Evolutionary conservation across 148 eudicot genomes (phyloP), one percentile per base, ranked within the genome.

Genomic region (Rhododendron simsii): DNA sequence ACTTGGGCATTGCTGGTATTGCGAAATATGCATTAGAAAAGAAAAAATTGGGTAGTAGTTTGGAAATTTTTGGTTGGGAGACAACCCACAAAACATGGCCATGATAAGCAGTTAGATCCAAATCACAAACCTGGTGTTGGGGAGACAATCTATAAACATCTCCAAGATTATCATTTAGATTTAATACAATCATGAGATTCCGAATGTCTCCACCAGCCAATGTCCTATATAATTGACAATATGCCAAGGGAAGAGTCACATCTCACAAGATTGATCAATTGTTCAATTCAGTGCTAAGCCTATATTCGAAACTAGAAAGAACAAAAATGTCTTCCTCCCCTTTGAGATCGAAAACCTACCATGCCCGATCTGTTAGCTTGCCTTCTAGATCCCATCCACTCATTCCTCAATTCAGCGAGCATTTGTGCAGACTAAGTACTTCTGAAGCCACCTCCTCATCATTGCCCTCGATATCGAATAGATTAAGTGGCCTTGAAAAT

Each of bases 381-480:
- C 91, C 90, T 20, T 78, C 88, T n/a, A 51, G 50, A 71, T 83
- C 73, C 37, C 87, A 89, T 48, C 91, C 90, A 2, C 71, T 78
- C 39, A 75, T 75, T 45, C 85, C 86, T 53, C 87, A 88, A 59
- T 65, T 88, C 67, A 85, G 89, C 6, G 85, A 88, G 57, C 91
- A 86, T 33, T 83, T 89, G 73, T 63, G 88, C 76, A 88, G 88
- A 83, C 81, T 90, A 80, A 89, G 82, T 30, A 84, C 91, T 51
- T 87, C 89, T 77, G 88, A 90, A 87, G 63, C 88, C 37, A 71
- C 92, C 73, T 85, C 91, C 4, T 67, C 91, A 21, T 86, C 91
- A 14, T 76, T 92, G 7, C 86, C 93, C 20, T 88, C 91, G 2
- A 20, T 91, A 83, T 87, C 88, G 84, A 81, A 83, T 67, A 81